phyloP scores from a whole-genome alignment of 331 rosid genomes.

The Rosa hybrid region DNA sequence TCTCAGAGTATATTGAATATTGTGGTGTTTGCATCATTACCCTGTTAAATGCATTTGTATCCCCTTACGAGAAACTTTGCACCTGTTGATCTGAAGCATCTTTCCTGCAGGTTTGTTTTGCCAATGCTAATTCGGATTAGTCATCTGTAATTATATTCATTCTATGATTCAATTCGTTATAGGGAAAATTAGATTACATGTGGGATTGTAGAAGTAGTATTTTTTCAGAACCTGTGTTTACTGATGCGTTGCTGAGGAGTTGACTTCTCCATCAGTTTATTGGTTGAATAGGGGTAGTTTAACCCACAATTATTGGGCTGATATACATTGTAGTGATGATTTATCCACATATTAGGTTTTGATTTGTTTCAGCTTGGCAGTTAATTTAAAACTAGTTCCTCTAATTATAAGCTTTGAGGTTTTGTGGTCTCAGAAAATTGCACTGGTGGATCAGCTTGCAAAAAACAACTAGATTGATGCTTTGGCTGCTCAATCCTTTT shows the following conservation, averaged over 20 bases:
- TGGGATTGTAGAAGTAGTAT: slow-evolving; percentile 27
- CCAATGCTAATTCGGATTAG: slow-evolving; percentile 77
- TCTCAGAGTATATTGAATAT: slow-evolving; percentile 17
- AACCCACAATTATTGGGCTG: not conserved
- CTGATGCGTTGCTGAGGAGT: not conserved
- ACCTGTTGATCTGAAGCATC: slow-evolving; percentile 67
- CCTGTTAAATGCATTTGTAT: slow-evolving; percentile 35
- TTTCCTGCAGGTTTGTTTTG: slow-evolving; percentile 92
- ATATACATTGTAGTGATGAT: not conserved
- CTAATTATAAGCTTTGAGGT: not conserved
- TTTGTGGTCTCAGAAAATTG: not conserved
- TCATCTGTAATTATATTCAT: slow-evolving; percentile 63
- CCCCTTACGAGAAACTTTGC: slow-evolving; percentile 41
- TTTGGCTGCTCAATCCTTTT: not conserved
- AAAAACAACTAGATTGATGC: not conserved
- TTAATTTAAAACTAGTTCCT: not conserved
- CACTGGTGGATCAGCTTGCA: not conserved
- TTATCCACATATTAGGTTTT: not conserved
- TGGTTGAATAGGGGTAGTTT: slow-evolving; percentile 5
- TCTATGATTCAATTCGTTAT: slow-evolving; percentile 44
- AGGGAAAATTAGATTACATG: slow-evolving; percentile 28
- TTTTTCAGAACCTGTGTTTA: slow-evolving; percentile 15
- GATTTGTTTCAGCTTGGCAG: not conserved
- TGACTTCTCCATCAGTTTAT: not conserved
- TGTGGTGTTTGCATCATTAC: slow-evolving; percentile 20